A percentile compares a stretch with the other conserved stretches of the same genome.
Conservation (phyloP, 768 basidiomycete genomes). For the Pleurotus cornucopiae region DNA sequence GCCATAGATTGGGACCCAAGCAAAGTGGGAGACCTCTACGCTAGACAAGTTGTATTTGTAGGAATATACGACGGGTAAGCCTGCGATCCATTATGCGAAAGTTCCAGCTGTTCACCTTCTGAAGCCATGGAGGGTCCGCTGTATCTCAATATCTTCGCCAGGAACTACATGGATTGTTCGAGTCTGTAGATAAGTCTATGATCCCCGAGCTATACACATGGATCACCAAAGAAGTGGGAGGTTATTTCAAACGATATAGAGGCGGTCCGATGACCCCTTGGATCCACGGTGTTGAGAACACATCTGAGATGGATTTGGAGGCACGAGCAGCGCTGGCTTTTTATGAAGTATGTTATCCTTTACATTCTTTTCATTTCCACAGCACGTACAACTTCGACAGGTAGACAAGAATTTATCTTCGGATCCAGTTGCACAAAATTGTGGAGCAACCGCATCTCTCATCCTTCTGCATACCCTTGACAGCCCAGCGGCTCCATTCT, state of each 20-base stretch:
- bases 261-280: constrained; percentile 78
- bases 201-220: constrained; percentile 75
- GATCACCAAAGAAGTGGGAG: constrained; percentile 69
- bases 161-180: constrained; percentile 81
- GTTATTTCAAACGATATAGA: constrained; percentile 86
- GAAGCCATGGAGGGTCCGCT: constrained; percentile 88
- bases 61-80: constrained; percentile 90
- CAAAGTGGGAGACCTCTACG: constrained; percentile 45
- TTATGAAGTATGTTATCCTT: constrained; percentile 56
- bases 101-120: background rate
- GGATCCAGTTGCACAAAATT: constrained; percentile 64
- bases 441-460: constrained; percentile 90
- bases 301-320: constrained; percentile 63
- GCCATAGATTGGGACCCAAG: constrained; percentile 72
- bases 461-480: constrained; percentile 91
- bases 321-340: constrained; percentile 85
- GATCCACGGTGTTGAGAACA: constrained; percentile 34
- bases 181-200: constrained; percentile 64
- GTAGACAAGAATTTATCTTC: constrained; percentile 72
- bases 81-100: background rate
- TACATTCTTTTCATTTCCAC: constrained; percentile 9
- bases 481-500: constrained; percentile 75
- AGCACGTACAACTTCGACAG: constrained; percentile 29
- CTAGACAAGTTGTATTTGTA: constrained; percentile 77
- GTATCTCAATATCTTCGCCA: constrained; percentile 84